Evolutionary conservation across 202 grass and related monocot genomes (phyloP), one percentile per base, ranked within the genome.

Genomic region (Bolboschoenoplectus hybrid): DNA sequence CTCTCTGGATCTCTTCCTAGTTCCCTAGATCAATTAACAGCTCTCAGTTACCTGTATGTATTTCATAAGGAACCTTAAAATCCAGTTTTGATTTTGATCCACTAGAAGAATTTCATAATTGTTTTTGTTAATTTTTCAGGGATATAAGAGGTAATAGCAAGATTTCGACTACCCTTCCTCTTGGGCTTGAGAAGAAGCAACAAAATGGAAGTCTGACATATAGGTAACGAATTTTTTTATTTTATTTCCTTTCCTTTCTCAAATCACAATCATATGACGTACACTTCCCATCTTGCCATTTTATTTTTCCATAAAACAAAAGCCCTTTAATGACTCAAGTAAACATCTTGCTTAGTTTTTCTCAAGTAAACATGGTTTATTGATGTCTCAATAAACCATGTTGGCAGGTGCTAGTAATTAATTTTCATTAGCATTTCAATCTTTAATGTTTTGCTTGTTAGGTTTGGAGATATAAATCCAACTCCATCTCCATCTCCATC

Each of bases 121-220:
- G 8, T 57, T 52, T 80, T 38, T n/a, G 32, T 38, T 38, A 26
- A 56, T 4, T 41, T 56, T 38, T 81, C 38, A 81, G 41, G 8
- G 57, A 67, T n/a, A n/a, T 67, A 35, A 68, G 6, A 12, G 63
- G 57, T 35, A 81, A 69, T 44, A 63, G 13, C 16, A 83, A 39
- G 3, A 5, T 83, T 83, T 68, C 62, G 43, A 83, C 62, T 26
- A 67, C 44, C 11, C 81, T 83, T 39, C 89, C 87, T 63, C 4
- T 9, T 81, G 73, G 39, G 60, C 85, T 93, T 45, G 85, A 74
- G n/a, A 79, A 73, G 52, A 87, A 63, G 87, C 74, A 82, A 49
- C 32, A 80, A 35, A 62, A 87, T 62, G 83, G 87, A 6, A 46
- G 3, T n/a, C 80, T 91, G 14, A 82, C 6, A 56, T 73, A 88